These are phyloP conservation scores for Saxophila tyrrhenica DNA, from an alignment of 495 filamentous ascomycete species.

Conservation along the genomic window DNA sequence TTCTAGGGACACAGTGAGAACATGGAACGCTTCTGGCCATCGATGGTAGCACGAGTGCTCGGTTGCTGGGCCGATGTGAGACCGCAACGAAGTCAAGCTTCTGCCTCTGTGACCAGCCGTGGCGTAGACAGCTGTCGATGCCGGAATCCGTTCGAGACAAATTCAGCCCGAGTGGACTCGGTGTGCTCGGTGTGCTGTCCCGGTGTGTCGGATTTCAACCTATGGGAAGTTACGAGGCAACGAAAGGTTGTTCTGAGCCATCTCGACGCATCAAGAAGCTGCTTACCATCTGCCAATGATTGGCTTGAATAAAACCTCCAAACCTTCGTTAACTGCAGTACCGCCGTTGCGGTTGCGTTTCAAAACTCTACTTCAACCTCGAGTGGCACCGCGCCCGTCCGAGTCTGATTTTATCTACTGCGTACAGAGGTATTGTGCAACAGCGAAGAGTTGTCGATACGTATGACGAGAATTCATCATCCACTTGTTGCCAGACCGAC, in stretches of 20 bases:
- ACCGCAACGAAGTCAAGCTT: background rate
- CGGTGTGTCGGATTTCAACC: too few species aligned
- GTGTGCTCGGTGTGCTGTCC: too few species aligned
- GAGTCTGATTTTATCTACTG: background rate
- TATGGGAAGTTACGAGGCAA: background rate
- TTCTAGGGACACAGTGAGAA: too few species aligned
- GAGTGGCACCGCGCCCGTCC: background rate
- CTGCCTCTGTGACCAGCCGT: background rate
- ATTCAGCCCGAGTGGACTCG: background rate
- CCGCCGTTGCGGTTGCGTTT: background rate
- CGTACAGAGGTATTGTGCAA: background rate
- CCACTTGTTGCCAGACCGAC: too few species aligned
- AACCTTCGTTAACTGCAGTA: background rate
- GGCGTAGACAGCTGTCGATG: background rate
- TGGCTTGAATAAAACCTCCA: background rate
- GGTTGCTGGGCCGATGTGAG: background rate
- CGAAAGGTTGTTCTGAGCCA: too few species aligned
- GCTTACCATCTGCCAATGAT: background rate
- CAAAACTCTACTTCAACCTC: background rate
- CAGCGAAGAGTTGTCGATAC: background rate
- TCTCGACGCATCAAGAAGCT: too few species aligned
- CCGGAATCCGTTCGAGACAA: background rate
- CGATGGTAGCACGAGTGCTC: too few species aligned
- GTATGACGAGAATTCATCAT: background rate
- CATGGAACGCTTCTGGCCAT: too few species aligned